Percentiles rank a stretch among this genome's conserved stretches.
phyloP scores from a whole-genome alignment of 2,329 filamentous ascomycete species.

The Colletotrichum australisinense region DNA sequence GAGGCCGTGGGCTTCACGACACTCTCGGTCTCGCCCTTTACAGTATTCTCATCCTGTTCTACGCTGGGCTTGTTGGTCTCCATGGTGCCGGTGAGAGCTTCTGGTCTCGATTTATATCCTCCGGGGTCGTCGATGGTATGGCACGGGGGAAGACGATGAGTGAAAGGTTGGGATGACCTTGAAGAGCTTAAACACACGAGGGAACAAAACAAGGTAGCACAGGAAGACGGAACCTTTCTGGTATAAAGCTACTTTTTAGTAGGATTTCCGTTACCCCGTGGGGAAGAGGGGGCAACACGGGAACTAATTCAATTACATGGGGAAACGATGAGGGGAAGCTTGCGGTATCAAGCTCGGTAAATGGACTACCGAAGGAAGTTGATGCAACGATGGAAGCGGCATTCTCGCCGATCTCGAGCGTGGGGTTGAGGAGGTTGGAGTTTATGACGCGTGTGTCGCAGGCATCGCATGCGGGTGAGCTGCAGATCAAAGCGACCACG shows the following conservation, averaged over 20 bases:
- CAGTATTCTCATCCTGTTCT: constrained; percentile 26
- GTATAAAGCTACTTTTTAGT: neutral
- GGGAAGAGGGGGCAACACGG: neutral
- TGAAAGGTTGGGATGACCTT: neutral
- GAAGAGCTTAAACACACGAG: neutral
- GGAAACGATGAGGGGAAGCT: constrained; percentile 14
- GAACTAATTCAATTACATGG: neutral
- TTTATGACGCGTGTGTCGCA: neutral
- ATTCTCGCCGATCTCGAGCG: constrained; percentile 5
- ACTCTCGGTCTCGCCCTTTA: neutral
- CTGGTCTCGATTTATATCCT: neutral
- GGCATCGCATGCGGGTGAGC: constrained; percentile 4
- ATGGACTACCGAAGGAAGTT: constrained; percentile 12
- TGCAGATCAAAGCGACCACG: constrained; percentile 1
- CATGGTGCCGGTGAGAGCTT: neutral
- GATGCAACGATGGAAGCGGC: constrained; percentile 1
- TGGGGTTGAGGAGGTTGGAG: neutral
- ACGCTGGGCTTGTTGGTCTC: constrained; percentile 20
- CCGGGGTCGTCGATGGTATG: neutral
- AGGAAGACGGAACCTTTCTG: neutral
- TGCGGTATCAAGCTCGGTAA: constrained; percentile 17
- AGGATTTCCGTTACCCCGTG: constrained; percentile 12
- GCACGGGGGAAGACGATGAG: neutral
- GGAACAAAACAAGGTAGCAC: neutral
- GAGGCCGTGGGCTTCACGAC: constrained; percentile 17